Evolutionary conservation across 2,329 filamentous ascomycete genomes (phyloP).

Genomic region (Xylariaceae sp.): DNA sequence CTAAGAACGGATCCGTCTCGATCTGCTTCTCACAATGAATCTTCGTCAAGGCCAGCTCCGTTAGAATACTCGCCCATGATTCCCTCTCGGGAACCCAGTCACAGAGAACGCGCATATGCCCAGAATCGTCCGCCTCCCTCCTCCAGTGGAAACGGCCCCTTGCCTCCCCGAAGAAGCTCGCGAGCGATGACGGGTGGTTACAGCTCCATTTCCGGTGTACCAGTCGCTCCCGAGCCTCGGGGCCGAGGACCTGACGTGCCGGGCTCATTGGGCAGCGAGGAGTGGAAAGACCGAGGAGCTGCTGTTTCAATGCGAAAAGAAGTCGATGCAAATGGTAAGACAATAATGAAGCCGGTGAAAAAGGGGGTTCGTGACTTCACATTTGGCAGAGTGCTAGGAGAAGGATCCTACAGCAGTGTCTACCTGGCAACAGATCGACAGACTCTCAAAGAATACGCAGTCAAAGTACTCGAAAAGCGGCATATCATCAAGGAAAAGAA

Average conservation of each 20-base stretch:
- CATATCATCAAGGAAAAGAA: slow-evolving; percentile 99
- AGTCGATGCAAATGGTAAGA: slow-evolving; percentile 76
- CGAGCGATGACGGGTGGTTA: slow-evolving; percentile 60
- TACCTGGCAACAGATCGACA: slow-evolving; percentile 88
- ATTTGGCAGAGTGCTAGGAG: slow-evolving; percentile 84
- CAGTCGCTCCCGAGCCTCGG: slow-evolving; percentile 33
- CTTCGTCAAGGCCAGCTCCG: slow-evolving; percentile 52
- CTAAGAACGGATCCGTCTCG: slow-evolving; percentile 54
- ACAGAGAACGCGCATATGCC: slow-evolving; percentile 64
- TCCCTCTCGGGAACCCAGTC: slow-evolving; percentile 62
- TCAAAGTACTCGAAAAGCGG: slow-evolving; percentile 96
- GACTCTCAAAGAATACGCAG: slow-evolving; percentile 91
- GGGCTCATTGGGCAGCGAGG: slow-evolving; percentile 63
- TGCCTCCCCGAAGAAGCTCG: slow-evolving; percentile 73
- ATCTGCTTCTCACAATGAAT: slow-evolving; percentile 53
- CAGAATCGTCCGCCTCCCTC: slow-evolving; percentile 50
- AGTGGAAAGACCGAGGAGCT: slow-evolving; percentile 95
- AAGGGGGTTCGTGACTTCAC: slow-evolving; percentile 97
- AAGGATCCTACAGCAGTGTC: slow-evolving; percentile 97
- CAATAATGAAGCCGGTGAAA: slow-evolving; percentile 78
- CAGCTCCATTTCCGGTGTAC: slow-evolving; percentile 40
- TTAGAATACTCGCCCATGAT: slow-evolving; percentile 55
- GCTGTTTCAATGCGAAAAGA: slow-evolving; percentile 78
- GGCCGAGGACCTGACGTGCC: slow-evolving; percentile 37
- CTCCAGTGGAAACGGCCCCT: slow-evolving; percentile 51